Evolutionary conservation across 2,329 filamentous ascomycete genomes (phyloP).

Genomic region (Stagonosporopsis chrysanthemi): DNA sequence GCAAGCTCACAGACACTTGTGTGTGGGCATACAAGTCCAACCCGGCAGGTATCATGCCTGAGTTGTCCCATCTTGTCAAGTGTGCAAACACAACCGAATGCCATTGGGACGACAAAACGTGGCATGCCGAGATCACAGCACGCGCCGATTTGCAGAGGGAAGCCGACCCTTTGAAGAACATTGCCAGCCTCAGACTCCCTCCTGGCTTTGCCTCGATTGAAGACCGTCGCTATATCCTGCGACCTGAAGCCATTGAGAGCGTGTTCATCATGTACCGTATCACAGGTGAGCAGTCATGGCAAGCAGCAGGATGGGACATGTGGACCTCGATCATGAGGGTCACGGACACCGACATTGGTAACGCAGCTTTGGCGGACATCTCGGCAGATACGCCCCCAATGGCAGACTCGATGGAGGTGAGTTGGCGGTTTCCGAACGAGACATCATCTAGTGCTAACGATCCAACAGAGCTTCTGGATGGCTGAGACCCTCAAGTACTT

Average conservation of each 20-base stretch:
- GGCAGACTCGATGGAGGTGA: slow-evolving; percentile 56
- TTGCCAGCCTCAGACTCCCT: slow-evolving; percentile 51
- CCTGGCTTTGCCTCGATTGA: slow-evolving; percentile 54
- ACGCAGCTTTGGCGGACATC: slow-evolving; percentile 56
- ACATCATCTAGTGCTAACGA: slow-evolving; percentile 16
- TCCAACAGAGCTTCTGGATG: slow-evolving; percentile 55
- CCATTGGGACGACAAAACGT: slow-evolving; percentile 62
- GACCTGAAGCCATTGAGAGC: slow-evolving; percentile 67
- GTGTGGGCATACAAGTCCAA: slow-evolving; percentile 68
- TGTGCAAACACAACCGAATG: slow-evolving; percentile 56
- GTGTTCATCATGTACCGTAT: slow-evolving; percentile 68
- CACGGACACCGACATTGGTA: slow-evolving; percentile 55
- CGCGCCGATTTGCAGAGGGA: slow-evolving; percentile 34
- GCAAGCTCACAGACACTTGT: slow-evolving; percentile 66
- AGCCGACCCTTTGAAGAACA: slow-evolving; percentile 44
- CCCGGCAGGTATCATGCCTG: slow-evolving; percentile 68
- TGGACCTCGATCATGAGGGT: slow-evolving; percentile 55
- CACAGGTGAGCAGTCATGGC: slow-evolving; percentile 60
- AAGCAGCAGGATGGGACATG: slow-evolving; percentile 60
- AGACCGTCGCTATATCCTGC: slow-evolving; percentile 57
- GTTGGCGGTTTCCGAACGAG: neutral
- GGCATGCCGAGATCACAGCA: slow-evolving; percentile 52
- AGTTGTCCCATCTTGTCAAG: slow-evolving; percentile 61
- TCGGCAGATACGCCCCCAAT: slow-evolving; percentile 49
- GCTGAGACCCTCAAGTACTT: slow-evolving; percentile 61